Base-by-base conservation (phyloP, 1,139 yeast genomes). In the Candida albicans region DNA sequence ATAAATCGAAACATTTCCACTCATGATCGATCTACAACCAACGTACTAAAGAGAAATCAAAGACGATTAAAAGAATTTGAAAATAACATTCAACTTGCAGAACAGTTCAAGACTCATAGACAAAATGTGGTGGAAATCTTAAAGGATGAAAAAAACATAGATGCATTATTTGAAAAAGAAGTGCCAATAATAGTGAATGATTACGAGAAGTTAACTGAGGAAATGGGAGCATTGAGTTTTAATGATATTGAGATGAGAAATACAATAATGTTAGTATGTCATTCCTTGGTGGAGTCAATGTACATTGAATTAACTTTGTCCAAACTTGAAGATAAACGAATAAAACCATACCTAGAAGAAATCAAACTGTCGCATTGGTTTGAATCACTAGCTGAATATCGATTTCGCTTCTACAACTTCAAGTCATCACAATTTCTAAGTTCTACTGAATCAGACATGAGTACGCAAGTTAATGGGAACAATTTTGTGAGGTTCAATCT, bases 371-470 rank as follows among this genome's bases (percentile, higher is more conserved):
- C 53, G 9, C 52, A 50, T 33, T 34, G 45, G 13, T 68, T 67
- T 45, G 52, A 52, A 41, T 62, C 66, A 0, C 27, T 51, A 13
- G 44, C 43, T 24, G 41, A 42, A 9, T 52, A 49, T 35, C 38
- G 56, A 28, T 13, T 10, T 4, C 37, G 42, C n/a, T 53, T 53
- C 18, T 38, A 41, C 28, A 47, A 61, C 42, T 58, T 54, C 52
- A 67, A 66, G 43, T 64, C 74, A 1, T 65, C 68, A 0, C 65
- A 67, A 30, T 59, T 58, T 52, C 53, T 68, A 26, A 69, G 64
- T 41, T 65, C 67, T 42, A 61, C 62, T 33, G 65, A 65, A 14
- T 29, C 45, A 1, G 52, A 49, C 31, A 22, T 39, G n/a, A n/a
- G 26, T 5, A 34, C 33, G 10, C 37, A 41, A 27, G 22, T 44